Evolutionary conservation across 768 basidiomycete genomes (phyloP), one percentile per base, ranked within the genome.

Genomic region (Pisolithus microcarpus): DNA sequence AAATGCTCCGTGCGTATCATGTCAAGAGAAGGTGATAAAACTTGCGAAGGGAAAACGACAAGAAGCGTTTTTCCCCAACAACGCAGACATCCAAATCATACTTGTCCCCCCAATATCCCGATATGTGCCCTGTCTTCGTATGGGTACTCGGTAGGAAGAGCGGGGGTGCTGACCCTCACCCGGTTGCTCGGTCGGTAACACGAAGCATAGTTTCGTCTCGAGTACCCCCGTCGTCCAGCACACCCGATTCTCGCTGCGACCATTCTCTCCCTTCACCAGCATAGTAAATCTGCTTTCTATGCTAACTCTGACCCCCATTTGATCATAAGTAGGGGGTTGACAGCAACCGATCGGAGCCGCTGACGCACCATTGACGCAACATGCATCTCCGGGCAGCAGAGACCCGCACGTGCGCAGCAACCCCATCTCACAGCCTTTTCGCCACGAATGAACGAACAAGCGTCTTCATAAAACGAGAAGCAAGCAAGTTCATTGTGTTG

Each of bases 171-270:
- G 10, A 11, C 43, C 43, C 16, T 9, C 16, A 44, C 43, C 8
- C 8, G 26, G 43, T 28, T 30, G 15, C 16, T 44, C 26, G 24
- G 43, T 9, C 43, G 16, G 42, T 26, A 43, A 52, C 38, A 30
- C 46, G 24, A 50, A 46, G 28, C 19, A 24, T 34, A 38, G 38
- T 38, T 34, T 18, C 11, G 43, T 44, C 30, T 36, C 24, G 28
- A 9, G 24, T 19, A 50, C 46, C 50, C 52, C 52, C 56, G 53
- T 53, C 39, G 40, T 30, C 45, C 15, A 28, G 49, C 53, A 49
- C 34, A 11, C 16, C 23, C 38, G 34, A 31, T 42, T 46, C 48
- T 38, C 13, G 15, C 13, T 34, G 13, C 13, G 13, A 34, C 34
- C 53, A 51, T 23, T 42, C 30, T 38, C 28, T 15, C 39, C 39